A percentile compares a stretch with the other conserved stretches of the same genome.
Conservation (phyloP, 371 early-diverging fungal species). For the Actinomucor elegans region DNA sequence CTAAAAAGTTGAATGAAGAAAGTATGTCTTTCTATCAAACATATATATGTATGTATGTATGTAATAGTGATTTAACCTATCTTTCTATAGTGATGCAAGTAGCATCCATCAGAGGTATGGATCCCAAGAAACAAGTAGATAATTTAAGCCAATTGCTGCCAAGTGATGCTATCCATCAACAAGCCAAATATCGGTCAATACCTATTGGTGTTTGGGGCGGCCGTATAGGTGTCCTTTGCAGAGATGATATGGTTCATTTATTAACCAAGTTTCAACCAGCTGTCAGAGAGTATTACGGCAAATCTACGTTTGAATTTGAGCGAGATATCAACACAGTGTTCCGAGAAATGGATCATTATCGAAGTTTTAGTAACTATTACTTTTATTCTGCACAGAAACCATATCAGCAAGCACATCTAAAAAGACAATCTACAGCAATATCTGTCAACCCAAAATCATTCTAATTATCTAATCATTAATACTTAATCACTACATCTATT, state of each 20-base stretch:
- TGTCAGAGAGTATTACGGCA: constrained; percentile 1
- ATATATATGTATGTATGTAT: too few species aligned
- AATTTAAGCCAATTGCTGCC: constrained; percentile 16
- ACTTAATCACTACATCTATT: not conserved
- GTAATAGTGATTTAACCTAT: too few species aligned
- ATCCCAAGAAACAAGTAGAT: constrained; percentile 12
- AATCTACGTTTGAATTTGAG: constrained; percentile 4
- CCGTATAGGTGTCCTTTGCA: constrained; percentile 29
- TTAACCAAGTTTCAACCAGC: constrained; percentile 21
- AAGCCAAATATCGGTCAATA: constrained; percentile 31
- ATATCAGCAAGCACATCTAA: not conserved
- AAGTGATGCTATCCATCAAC: constrained; percentile 12
- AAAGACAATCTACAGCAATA: not conserved
- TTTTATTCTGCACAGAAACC: constrained; percentile 27
- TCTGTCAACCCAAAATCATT: constrained; percentile 13
- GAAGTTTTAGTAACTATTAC: constrained; percentile 27
- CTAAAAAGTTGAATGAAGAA: constrained; percentile 25
- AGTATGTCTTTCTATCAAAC: constrained; percentile 17
- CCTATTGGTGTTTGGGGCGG: constrained; percentile 41
- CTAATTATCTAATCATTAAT: not conserved
- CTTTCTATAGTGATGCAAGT: constrained; percentile 12
- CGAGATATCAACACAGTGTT: not conserved
- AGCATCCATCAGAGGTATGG: constrained; percentile 19
- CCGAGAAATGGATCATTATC: constrained; percentile 29
- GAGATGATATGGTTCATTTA: constrained; percentile 28